Evolutionary conservation across 805 yeast species (phyloP).

Genomic region (Yamadazyma kitorensis): DNA sequence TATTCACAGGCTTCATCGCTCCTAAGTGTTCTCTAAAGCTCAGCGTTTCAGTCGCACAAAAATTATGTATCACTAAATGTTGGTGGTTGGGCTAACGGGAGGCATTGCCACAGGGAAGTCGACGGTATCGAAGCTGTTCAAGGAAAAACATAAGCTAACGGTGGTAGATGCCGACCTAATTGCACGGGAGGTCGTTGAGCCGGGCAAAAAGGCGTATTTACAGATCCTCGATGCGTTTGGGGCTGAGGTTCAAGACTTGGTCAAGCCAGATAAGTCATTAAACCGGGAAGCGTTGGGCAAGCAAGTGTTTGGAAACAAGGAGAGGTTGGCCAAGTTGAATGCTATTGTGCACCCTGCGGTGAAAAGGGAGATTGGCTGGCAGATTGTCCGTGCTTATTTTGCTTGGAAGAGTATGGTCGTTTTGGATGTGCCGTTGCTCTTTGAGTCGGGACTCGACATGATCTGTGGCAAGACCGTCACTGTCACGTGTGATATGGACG

Average conservation of each 20-base stretch:
- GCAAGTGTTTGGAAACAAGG: constrained; percentile 69
- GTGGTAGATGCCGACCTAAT: constrained; percentile 88
- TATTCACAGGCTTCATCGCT: constrained; percentile 1
- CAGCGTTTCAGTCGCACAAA: no score
- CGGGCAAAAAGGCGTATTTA: constrained; percentile 70
- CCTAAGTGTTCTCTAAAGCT: background rate
- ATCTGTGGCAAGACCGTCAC: constrained; percentile 72
- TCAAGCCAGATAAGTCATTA: constrained; percentile 42
- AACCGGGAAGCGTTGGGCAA: constrained; percentile 76
- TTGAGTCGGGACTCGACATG: constrained; percentile 70
- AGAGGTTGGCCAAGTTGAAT: constrained; percentile 60
- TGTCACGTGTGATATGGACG: constrained; percentile 56
- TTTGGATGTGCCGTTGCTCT: constrained; percentile 86
- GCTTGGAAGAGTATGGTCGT: constrained; percentile 58
- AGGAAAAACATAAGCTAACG: constrained; percentile 49
- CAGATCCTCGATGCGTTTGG: constrained; percentile 62
- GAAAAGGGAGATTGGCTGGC: constrained; percentile 58
- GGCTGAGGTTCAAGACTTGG: constrained; percentile 48
- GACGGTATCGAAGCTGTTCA: constrained; percentile 68
- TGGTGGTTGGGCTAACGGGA: constrained; percentile 93
- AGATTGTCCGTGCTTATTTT: constrained; percentile 57
- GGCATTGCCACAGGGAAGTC: constrained; percentile 98
- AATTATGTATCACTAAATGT: constrained; percentile 54
- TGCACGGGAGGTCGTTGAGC: constrained; percentile 82
- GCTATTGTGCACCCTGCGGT: constrained; percentile 87